Base-by-base conservation (phyloP, 164 flowering plant genomes). In the Berberis thunbergii region DNA sequence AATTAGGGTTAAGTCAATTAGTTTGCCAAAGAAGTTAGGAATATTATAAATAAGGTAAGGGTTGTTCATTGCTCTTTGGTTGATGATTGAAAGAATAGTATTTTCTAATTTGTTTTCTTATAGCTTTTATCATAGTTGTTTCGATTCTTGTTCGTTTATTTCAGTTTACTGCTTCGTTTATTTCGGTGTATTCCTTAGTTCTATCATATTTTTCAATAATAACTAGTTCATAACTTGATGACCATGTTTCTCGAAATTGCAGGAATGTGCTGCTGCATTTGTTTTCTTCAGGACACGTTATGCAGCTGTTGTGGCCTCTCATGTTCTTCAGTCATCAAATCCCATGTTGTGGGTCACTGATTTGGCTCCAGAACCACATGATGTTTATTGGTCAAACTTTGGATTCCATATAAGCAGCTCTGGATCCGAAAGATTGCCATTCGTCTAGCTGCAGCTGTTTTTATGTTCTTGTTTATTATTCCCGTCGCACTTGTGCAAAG, bases 301-400 rank as follows among this genome's bases (percentile, higher is more conserved):
- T 78, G 86, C 86, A 75, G 96, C 99, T 54, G 59, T 79, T 70
- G 78, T 85, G 70, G 90, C 84, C 64, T 70, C 97, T 26, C 80
- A 83, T 61, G 76, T 79, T 74, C 89, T 83, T 64, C 99, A 91
- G 60, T 78, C 93, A 68, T 64, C 90, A 65, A 85, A 91, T 77
- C 96, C 99, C 3, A 94, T 91, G 99, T 64, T 73, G 67, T 94
- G 99, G 99, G 97, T 89, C 66, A 86, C 94, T 43, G 83, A 89
- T 57, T 65, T 81, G 73, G 97, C 99, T 69, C 97, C 99, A 60
- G 96, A 82, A 67, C 99, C 99, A 63, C 75, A 69, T 59, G 97
- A 94, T 81, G 83, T 94, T 54, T 84, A 83, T 61, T 94, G 99
- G 99, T 76, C 89, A 62, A 89, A 85, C 72, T 94, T 45, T 80